A percentile compares a stretch with the other conserved stretches of the same genome.
phyloP scores from a whole-genome alignment of 768 basidiomycete species.

The Pholiota microspora region DNA sequence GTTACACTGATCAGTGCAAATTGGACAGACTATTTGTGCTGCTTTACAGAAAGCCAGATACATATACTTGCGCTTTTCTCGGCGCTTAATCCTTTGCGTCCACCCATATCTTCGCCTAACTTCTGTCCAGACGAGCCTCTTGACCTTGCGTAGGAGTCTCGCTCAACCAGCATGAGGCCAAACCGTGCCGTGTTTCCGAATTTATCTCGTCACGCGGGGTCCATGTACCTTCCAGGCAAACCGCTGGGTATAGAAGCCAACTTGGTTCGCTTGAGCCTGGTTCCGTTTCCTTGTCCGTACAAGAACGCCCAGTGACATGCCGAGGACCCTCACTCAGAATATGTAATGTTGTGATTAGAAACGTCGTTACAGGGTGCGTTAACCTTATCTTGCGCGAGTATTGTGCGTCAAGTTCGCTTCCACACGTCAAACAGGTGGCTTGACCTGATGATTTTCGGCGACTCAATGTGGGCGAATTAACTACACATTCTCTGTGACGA shows the following conservation, averaged over 20 bases:
- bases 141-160: background rate
- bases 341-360: background rate
- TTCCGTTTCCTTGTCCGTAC: slow-evolving; percentile 3
- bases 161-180: slow-evolving; percentile 25
- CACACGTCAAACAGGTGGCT: slow-evolving; percentile 21
- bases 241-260: slow-evolving; percentile 1
- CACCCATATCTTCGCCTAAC: background rate
- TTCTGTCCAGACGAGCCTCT: background rate
- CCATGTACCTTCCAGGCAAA: slow-evolving; percentile 2
- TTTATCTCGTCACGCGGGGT: slow-evolving; percentile 14
- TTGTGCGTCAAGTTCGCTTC: slow-evolving; percentile 16
- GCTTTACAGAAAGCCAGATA: background rate
- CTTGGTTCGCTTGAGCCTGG: slow-evolving; percentile 28
- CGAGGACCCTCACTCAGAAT: slow-evolving; percentile 4
- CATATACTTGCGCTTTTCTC: background rate
- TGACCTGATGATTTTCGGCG: slow-evolving; percentile 24
- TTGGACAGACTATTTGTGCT: too few relatives aligned
- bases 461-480: slow-evolving; percentile 22
- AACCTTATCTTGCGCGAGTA: slow-evolving; percentile 24
- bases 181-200: slow-evolving; percentile 27
- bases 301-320: slow-evolving; percentile 13
- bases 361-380: slow-evolving; percentile 23
- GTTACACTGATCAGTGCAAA: too few relatives aligned
- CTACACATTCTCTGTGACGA: slow-evolving; percentile 23
- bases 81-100: background rate